Conservation (phyloP, 345 rosid genomes). For the Bruguiera parviflora region DNA sequence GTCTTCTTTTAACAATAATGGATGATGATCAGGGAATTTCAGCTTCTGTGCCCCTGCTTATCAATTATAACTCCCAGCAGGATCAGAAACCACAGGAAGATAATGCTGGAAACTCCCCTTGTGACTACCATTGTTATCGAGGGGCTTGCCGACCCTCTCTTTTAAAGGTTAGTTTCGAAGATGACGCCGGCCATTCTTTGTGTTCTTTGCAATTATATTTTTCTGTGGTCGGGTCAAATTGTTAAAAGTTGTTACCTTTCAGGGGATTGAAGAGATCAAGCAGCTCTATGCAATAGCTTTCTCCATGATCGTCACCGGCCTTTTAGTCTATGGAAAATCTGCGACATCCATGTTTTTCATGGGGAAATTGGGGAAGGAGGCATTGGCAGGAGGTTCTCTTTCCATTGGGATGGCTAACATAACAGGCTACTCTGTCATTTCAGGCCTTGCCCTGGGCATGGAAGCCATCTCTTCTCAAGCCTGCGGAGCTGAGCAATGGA, state of each 20-base stretch:
- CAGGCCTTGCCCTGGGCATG: conserved; percentile 57
- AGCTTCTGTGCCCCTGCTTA: conserved; percentile 31
- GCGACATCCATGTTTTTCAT: conserved; percentile 44
- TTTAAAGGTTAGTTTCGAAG: conserved; percentile 25
- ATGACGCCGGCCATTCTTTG: not conserved
- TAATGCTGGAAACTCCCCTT: conserved; percentile 13
- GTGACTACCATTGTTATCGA: conserved; percentile 9
- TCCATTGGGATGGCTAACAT: conserved; percentile 53
- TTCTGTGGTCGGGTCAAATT: not conserved
- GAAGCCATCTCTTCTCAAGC: conserved; percentile 63
- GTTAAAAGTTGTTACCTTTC: conserved; percentile 1
- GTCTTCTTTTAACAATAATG: not conserved
- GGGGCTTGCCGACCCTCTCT: conserved; percentile 25
- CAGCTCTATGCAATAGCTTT: conserved; percentile 41
- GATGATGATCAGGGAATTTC: conserved; percentile 16
- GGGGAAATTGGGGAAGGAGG: conserved; percentile 53
- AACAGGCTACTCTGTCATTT: conserved; percentile 47
- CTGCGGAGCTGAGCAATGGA: conserved; percentile 50
- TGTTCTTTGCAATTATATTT: not conserved
- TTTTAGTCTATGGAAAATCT: conserved; percentile 45
- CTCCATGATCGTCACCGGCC: conserved; percentile 51
- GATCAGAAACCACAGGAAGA: conserved; percentile 8
- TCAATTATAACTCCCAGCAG: conserved; percentile 1
- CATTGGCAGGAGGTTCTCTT: conserved; percentile 53
- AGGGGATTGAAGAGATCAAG: conserved; percentile 52